These are phyloP conservation scores for Oxytropis ochrocephala DNA, from an alignment of 306 rosid genomes.

Conservation along the genomic window DNA sequence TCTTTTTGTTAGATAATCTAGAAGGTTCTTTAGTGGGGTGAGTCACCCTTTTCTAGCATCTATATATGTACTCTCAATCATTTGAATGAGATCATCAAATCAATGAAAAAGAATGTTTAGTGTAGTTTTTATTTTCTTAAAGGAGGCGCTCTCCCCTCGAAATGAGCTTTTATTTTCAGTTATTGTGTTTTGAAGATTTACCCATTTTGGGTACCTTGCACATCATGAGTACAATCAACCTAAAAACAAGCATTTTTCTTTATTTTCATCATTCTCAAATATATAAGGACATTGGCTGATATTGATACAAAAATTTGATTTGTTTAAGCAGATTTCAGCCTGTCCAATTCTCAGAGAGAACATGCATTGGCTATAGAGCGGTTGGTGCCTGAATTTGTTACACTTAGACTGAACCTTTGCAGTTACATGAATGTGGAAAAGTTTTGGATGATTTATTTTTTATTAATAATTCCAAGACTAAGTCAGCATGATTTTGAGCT, in stretches of 20 bases:
- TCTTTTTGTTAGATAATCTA: too few species aligned
- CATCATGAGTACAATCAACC: neutral
- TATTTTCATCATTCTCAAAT: neutral
- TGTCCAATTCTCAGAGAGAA: slow-evolving; percentile 66
- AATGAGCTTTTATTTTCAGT: too few species aligned
- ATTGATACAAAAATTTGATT: slow-evolving; percentile 5
- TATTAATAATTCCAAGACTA: slow-evolving; percentile 71
- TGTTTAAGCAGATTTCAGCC: slow-evolving; percentile 60
- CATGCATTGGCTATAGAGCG: slow-evolving; percentile 63
- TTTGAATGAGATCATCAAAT: too few species aligned
- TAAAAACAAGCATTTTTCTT: neutral
- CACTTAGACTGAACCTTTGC: slow-evolving; percentile 53
- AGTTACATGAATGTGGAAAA: slow-evolving; percentile 58
- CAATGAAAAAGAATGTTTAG: too few species aligned
- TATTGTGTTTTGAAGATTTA: too few species aligned
- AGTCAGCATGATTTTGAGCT: slow-evolving; percentile 51
- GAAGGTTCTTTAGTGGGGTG: too few species aligned
- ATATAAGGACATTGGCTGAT: neutral
- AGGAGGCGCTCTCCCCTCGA: too few species aligned
- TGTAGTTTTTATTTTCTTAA: too few species aligned
- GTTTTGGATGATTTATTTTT: slow-evolving; percentile 89
- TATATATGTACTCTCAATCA: too few species aligned
- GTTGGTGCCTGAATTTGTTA: slow-evolving; percentile 54
- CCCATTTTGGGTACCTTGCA: too few species aligned
- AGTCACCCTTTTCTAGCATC: too few species aligned